Percentiles rank a stretch among this genome's conserved stretches.
phyloP scores from a whole-genome alignment of 2,329 filamentous ascomycete genomes.

The Beauveria caledonica region DNA sequence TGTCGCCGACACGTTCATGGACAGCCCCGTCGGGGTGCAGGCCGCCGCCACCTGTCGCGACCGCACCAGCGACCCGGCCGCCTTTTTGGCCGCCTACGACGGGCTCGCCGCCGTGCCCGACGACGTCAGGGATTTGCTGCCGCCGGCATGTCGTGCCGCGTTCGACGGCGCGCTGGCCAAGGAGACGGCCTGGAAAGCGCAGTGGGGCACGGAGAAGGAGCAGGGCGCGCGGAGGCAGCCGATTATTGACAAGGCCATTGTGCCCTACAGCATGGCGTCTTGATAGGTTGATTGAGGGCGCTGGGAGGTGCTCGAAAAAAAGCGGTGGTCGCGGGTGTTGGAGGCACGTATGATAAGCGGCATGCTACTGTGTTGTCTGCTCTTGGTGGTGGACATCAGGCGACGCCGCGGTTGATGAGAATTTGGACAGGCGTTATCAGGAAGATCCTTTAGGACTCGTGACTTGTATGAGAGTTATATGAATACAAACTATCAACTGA shows the following conservation, averaged over 20 bases:
- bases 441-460: constrained; percentile 5
- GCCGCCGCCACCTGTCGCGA: constrained; percentile 36
- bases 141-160: constrained; percentile 60
- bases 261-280: constrained; percentile 44
- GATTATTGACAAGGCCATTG: constrained; percentile 56
- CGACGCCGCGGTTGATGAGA: constrained; percentile 14
- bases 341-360: not conserved
- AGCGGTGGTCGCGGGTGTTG: not conserved
- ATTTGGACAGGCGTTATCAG: constrained; percentile 4
- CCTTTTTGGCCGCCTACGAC: constrained; percentile 44
- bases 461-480: constrained; percentile 1
- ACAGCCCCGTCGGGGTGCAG: constrained; percentile 41
- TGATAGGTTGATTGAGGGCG: not conserved
- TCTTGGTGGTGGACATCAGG: not conserved
- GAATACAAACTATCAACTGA: not conserved
- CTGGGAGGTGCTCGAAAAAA: not conserved
- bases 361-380: not conserved
- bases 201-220: constrained; percentile 62
- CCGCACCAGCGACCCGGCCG: constrained; percentile 30
- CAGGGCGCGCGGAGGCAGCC: constrained; percentile 45
- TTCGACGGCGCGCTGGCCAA: constrained; percentile 59
- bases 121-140: constrained; percentile 58
- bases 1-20: constrained; percentile 46
- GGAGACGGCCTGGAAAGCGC: constrained; percentile 64
- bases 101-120: constrained; percentile 57